Conservation (phyloP, 1,139 yeast species). For the Suhomyces kunorum region DNA sequence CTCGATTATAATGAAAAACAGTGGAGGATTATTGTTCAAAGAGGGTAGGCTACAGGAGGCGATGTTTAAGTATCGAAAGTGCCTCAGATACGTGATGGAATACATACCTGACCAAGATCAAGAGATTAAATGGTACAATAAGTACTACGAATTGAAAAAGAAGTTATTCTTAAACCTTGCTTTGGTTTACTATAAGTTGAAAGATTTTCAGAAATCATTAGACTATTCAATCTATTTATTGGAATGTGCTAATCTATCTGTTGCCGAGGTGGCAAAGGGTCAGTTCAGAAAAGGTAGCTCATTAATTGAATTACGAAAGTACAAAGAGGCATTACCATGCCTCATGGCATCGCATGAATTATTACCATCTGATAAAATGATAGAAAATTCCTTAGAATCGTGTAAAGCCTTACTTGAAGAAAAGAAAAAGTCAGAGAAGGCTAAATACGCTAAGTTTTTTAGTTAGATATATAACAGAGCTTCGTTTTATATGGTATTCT, state of each 20-base stretch:
- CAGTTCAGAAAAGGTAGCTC: constrained; percentile 62
- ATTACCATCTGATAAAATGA: constrained; percentile 53
- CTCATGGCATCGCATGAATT: constrained; percentile 45
- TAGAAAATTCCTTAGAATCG: constrained; percentile 43
- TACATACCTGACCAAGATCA: constrained; percentile 69
- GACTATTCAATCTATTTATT: constrained; percentile 57
- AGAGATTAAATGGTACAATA: constrained; percentile 52
- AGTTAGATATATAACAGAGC: not conserved
- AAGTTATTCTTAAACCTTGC: constrained; percentile 63
- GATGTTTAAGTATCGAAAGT: constrained; percentile 59
- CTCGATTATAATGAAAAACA: constrained; percentile 56
- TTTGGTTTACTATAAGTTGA: constrained; percentile 50
- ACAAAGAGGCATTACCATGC: constrained; percentile 50
- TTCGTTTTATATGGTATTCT: not conserved
- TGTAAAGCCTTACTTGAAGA: constrained; percentile 42
- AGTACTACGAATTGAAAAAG: constrained; percentile 58
- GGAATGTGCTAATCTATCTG: constrained; percentile 43
- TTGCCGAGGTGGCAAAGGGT: constrained; percentile 60
- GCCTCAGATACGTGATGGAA: constrained; percentile 68
- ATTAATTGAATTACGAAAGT: constrained; percentile 42
- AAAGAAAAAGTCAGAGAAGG: constrained; percentile 51
- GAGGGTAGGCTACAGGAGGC: constrained; percentile 53
- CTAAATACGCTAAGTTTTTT: constrained; percentile 56
- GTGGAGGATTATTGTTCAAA: constrained; percentile 64
- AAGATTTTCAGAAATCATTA: constrained; percentile 46